Percentiles rank a stretch among this genome's conserved stretches.
phyloP scores from a whole-genome alignment of 75 land plant species.

The Sequoiadendron giganteum region DNA sequence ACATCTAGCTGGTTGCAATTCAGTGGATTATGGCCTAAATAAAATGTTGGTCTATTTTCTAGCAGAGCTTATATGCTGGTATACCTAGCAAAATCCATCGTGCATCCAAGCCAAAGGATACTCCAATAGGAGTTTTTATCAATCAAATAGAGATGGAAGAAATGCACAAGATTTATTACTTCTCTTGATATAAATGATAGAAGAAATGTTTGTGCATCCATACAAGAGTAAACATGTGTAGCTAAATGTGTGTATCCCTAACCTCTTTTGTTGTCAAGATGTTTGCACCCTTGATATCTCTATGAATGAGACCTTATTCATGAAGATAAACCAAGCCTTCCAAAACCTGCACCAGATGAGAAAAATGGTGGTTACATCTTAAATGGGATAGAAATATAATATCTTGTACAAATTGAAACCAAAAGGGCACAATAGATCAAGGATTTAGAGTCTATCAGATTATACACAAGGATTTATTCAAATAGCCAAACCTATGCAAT shows the following conservation, averaged over 20 bases:
- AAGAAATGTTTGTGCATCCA: not conserved
- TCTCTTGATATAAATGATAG: not conserved
- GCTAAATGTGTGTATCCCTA: not conserved
- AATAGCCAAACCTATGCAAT: conserved; percentile 73
- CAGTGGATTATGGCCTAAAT: not conserved
- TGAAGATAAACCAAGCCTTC: conserved; percentile 95
- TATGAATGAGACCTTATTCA: conserved; percentile 97
- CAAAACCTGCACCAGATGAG: conserved; percentile 53
- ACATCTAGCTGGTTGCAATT: not conserved
- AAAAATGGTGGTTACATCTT: not conserved
- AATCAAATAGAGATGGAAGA: no score
- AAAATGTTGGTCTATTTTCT: not conserved
- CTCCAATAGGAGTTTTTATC: no score
- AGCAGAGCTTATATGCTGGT: not conserved
- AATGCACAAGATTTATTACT: no score
- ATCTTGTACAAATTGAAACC: not conserved
- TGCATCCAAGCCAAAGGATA: not conserved
- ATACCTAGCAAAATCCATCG: not conserved
- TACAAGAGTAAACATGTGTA: not conserved
- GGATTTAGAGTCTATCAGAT: not conserved
- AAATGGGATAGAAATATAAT: not conserved
- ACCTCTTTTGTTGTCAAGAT: conserved; percentile 99
- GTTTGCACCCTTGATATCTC: conserved; percentile 98
- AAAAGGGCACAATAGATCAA: not conserved
- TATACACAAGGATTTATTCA: not conserved